Percentiles rank a stretch among this genome's conserved stretches.
Conservation (phyloP, 306 rosid genomes). For the Mucuna pruriens region DNA sequence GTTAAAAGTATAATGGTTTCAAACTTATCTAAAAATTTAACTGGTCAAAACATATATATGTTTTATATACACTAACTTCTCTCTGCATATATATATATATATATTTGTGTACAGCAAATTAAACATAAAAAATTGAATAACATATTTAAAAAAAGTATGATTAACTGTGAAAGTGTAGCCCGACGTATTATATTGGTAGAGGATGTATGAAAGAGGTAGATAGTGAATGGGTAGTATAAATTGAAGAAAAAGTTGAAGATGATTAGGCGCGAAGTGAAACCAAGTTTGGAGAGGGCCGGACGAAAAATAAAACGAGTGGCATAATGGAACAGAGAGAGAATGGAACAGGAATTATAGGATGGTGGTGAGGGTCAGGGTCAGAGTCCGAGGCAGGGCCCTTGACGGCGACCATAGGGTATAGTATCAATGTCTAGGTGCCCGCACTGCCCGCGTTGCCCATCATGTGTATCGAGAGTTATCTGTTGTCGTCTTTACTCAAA, state of each 20-base stretch:
- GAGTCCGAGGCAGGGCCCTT: constrained; percentile 13
- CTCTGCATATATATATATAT: too few relatives aligned
- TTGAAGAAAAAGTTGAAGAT: constrained; percentile 25
- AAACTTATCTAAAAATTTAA: too few relatives aligned
- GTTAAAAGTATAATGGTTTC: too few relatives aligned
- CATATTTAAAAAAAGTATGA: too few relatives aligned
- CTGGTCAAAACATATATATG: too few relatives aligned
- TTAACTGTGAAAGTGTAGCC: too few relatives aligned
- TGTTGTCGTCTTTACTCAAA: constrained; percentile 27
- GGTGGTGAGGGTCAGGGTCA: constrained; percentile 13
- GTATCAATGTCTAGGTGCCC: constrained; percentile 54
- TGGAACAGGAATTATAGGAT: background rate
- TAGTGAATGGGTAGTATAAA: background rate
- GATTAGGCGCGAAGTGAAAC: constrained; percentile 15
- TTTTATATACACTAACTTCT: too few relatives aligned
- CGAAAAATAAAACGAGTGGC: background rate
- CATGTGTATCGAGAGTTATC: background rate
- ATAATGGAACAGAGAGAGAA: constrained; percentile 2
- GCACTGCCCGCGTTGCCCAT: constrained; percentile 58
- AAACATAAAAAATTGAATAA: too few relatives aligned
- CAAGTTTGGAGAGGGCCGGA: too few relatives aligned
- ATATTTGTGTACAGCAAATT: too few relatives aligned
- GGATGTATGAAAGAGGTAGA: too few relatives aligned
- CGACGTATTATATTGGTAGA: too few relatives aligned
- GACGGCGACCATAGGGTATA: constrained; percentile 44